These are phyloP conservation scores for Jamesozyma spencerorum DNA, from an alignment of 805 yeast species.

Conservation along the genomic window DNA sequence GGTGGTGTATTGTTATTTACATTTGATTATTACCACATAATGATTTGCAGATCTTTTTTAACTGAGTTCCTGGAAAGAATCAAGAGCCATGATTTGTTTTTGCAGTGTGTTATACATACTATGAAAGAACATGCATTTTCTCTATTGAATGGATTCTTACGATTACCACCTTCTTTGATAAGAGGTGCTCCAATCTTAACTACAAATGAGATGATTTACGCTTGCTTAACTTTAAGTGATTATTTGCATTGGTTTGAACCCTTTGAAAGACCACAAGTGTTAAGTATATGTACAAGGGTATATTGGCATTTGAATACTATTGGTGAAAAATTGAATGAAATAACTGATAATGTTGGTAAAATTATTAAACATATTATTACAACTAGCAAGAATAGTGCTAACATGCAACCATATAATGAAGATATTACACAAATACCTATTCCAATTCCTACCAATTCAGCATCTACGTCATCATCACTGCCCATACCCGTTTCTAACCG, in stretches of 20 bases:
- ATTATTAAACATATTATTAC: constrained; percentile 45
- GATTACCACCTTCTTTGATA: constrained; percentile 37
- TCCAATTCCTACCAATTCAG: not conserved
- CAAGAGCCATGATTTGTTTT: constrained; percentile 17
- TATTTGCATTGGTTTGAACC: constrained; percentile 33
- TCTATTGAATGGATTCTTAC: constrained; percentile 36
- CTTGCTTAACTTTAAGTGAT: constrained; percentile 45
- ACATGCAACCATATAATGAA: constrained; percentile 9
- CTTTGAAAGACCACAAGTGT: constrained; percentile 34
- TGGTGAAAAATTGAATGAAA: constrained; percentile 49
- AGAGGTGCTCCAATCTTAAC: constrained; percentile 49
- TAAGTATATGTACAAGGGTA: constrained; percentile 41
- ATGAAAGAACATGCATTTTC: constrained; percentile 39
- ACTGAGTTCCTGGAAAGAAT: constrained; percentile 24
- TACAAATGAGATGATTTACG: constrained; percentile 44
- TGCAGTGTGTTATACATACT: constrained; percentile 31
- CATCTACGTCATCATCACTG: not conserved
- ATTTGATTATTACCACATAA: constrained; percentile 39
- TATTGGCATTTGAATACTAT: constrained; percentile 52
- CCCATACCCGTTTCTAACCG: not conserved
- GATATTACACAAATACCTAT: not conserved
- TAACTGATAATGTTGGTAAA: constrained; percentile 50
- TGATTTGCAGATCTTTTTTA: constrained; percentile 32
- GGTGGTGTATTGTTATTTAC: constrained; percentile 42
- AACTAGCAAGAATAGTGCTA: constrained; percentile 28